Conservation (phyloP, 2,329 filamentous ascomycete genomes). For the Pseudogymnoascus sp. region DNA sequence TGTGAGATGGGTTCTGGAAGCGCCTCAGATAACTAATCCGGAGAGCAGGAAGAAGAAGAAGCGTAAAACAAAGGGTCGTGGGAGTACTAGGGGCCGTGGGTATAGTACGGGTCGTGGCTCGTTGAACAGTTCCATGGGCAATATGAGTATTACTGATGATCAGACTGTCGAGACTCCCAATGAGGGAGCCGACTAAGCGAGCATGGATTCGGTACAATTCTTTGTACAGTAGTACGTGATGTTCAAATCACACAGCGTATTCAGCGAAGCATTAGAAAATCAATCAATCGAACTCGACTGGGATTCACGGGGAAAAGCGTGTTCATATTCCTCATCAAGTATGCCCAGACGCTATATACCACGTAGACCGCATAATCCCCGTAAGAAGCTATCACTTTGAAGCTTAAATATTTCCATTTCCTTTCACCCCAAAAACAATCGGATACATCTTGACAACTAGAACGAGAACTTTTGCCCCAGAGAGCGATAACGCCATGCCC, state of each 20-base stretch:
- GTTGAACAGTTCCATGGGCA: not conserved
- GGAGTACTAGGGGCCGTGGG: not conserved
- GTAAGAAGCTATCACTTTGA: not conserved
- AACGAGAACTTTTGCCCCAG: slow-evolving; percentile 8
- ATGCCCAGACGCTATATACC: slow-evolving; percentile 1
- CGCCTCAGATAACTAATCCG: slow-evolving; percentile 31
- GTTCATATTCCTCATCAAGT: slow-evolving; percentile 4
- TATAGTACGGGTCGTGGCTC: not conserved
- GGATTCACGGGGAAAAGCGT: not conserved
- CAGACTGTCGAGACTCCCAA: not conserved
- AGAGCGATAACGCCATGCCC: slow-evolving; percentile 6
- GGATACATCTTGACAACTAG: slow-evolving; percentile 7
- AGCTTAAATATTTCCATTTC: slow-evolving; percentile 8
- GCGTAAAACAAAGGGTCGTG: not conserved
- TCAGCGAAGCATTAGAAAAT: not conserved
- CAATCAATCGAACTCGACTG: not conserved
- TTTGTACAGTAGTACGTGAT: not conserved
- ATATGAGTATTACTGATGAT: not conserved
- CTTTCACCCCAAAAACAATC: slow-evolving; percentile 1
- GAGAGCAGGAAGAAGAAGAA: not conserved
- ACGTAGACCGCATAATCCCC: slow-evolving; percentile 7
- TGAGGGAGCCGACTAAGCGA: not conserved
- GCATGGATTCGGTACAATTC: not conserved
- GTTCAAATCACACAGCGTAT: slow-evolving; percentile 1
- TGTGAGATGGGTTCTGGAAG: slow-evolving; percentile 60